Evolutionary conservation across 1,284 basidiomycete species (phyloP), one percentile per base, ranked within the genome.

Genomic region (Chondrostereum purpureum): DNA sequence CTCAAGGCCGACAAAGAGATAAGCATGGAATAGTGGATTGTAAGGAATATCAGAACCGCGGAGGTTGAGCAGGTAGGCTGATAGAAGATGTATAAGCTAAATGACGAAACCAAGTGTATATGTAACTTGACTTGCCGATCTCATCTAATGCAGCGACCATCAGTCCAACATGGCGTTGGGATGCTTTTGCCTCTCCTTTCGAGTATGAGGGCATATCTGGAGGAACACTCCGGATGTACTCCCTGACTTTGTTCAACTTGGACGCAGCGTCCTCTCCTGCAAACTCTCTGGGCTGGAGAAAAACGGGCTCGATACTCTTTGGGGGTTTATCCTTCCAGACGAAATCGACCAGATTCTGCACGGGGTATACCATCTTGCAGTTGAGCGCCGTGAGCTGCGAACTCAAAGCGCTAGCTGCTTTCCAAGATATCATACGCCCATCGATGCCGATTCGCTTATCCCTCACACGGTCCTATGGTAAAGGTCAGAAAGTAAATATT

Each of bases 11-110:
- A 95, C 71, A 55, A 83, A 88, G 8, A 92, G 63, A 57, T 94
- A 95, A 0, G 88, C 77, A 43, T 87, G 87, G 66, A 94, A 93
- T 6, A 95, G 75, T 0, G 92, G 92, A 55, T 88, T 91, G 69
- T 80, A 88, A 0, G 88, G 88, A 22, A 96, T 83, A 57, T 96
- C 93, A 3, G 77, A 76, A 38, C 90, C 90, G 41, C 93, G 82
- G 43, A 92, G 70, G 60, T 95, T 95, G 14, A 93, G 70, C 4
- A 87, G 55, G 70, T 87, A 93, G 0, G 89, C 88, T 75, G 69
- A 48, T 12, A 31, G 44, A 40, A 20, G 38, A 42, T 13, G 13
- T 20, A 39, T n/a, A n/a, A 51, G 47, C 23, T 18, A 37, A 49
- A 27, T 43, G 45, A 44, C 12, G 8, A 8, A 14, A 8, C 13